These are phyloP conservation scores for Debaryomycetaceae sp. DNA, from an alignment of 1,139 yeast genomes.

Conservation along the genomic window DNA sequence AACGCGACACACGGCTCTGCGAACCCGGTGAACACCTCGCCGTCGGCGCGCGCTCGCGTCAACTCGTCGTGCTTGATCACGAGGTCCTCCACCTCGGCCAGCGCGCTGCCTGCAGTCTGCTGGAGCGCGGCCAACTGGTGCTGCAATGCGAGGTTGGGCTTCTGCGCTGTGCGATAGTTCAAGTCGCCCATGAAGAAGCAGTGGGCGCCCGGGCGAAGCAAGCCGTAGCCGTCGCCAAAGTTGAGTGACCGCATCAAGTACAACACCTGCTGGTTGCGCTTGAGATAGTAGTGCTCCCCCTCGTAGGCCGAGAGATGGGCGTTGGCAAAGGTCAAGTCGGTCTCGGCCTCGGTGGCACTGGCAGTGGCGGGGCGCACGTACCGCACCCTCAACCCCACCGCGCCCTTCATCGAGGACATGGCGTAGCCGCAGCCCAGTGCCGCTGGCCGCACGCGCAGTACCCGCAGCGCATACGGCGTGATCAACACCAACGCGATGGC, in stretches of 20 bases:
- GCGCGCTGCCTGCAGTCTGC: slow-evolving; percentile 13
- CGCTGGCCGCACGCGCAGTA: slow-evolving; percentile 24
- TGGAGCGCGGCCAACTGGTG: slow-evolving; percentile 19
- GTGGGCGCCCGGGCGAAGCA: slow-evolving; percentile 54
- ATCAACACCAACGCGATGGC: slow-evolving; percentile 61
- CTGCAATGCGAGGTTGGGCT: slow-evolving; percentile 14
- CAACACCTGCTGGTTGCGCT: slow-evolving; percentile 51
- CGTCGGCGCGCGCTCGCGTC: slow-evolving; percentile 34
- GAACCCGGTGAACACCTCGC: slow-evolving; percentile 56
- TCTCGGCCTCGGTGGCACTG: slow-evolving; percentile 10
- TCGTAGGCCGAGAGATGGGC: slow-evolving; percentile 79
- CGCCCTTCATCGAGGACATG: slow-evolving; percentile 71
- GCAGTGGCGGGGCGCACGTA: slow-evolving; percentile 13
- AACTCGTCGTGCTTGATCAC: slow-evolving; percentile 57
- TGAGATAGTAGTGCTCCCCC: slow-evolving; percentile 44
- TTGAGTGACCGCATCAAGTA: slow-evolving; percentile 50
- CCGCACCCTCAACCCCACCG: slow-evolving; percentile 53
- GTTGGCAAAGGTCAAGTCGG: slow-evolving; percentile 56
- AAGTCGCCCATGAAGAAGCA: slow-evolving; percentile 78
- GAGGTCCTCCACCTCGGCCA: slow-evolving; percentile 17
- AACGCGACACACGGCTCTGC: slow-evolving; percentile 59
- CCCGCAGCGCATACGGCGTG: slow-evolving; percentile 37
- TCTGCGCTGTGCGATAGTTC: slow-evolving; percentile 61
- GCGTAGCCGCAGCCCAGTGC: slow-evolving; percentile 52
- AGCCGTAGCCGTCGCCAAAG: slow-evolving; percentile 57